Base-by-base conservation (phyloP, 768 basidiomycete species). In the Leucosporidium yakuticum region DNA sequence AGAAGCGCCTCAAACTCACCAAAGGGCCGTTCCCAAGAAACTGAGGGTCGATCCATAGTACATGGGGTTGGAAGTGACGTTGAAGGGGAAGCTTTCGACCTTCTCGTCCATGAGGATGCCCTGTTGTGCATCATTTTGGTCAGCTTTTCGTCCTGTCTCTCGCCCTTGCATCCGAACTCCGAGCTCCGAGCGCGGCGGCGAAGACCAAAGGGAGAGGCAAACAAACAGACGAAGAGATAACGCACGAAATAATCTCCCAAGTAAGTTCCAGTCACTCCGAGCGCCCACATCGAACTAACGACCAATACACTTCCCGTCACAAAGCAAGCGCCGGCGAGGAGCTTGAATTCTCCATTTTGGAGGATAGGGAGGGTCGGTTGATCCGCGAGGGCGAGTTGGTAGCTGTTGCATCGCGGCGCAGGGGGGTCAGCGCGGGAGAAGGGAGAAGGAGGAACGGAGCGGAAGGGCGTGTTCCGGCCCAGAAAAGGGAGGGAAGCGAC, bases 41-140 rank as follows among this genome's bases (percentile, higher is more conserved):
- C 87, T 90, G 81, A 99, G 80, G 8, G 92, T 93, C 76, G 88
- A 91, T 12, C 95, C 95, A 56, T 92, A 89, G 77, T 99, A 98
- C 95, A 99, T 99, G 0, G 95, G 95, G 78, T 96, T 88, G 25
- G 85, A 83, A 51, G 94, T 82, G 57, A 96, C 84, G 77, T 95
- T 95, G 83, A 97, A 99, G 0, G 95, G 95, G 82, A 99, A 99
- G 27, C 89, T 88, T 75, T 92, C 88, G n/a, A 97, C 93, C 61
- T 74, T 69, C 25, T 68, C 83, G 75, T 91, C 86, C 91, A 81
- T 81, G 34, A 82, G 76, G 57, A 82, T 82, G 44, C 82, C 82
- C 69, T 70, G 62, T 34, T n/a, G 5, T 5, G 14, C n/a, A 53
- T n/a, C 51, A 27, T n/a, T n/a, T n/a, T n/a, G n/a, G n/a, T 50